Percentiles rank a stretch among this genome's conserved stretches.
Conservation (phyloP, 2,329 filamentous ascomycete genomes). For the Stagonosporopsis cucurbitacearum region DNA sequence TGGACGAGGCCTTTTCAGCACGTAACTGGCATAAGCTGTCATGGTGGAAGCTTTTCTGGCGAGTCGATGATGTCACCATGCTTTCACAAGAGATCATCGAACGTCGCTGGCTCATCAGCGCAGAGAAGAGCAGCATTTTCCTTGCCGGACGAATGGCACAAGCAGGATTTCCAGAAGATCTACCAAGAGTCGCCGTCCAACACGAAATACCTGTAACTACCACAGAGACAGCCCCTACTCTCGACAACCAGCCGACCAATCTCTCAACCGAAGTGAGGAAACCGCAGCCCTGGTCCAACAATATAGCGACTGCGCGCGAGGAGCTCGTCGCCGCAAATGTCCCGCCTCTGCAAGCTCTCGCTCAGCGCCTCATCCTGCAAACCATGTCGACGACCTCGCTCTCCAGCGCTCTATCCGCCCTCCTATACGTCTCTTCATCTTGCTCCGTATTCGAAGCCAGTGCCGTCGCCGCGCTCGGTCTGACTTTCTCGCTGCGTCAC, state of each 20-base stretch:
- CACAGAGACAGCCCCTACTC: conserved; percentile 26
- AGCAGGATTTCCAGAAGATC: conserved; percentile 58
- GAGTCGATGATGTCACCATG: conserved; percentile 88
- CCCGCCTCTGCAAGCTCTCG: conserved; percentile 54
- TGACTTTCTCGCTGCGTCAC: conserved; percentile 63
- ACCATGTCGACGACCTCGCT: conserved; percentile 73
- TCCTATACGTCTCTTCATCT: conserved; percentile 62
- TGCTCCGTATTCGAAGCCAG: conserved; percentile 63
- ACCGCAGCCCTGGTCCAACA: conserved; percentile 69
- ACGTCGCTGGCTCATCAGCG: conserved; percentile 75
- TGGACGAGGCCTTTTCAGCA: conserved; percentile 79
- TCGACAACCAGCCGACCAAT: conserved; percentile 25
- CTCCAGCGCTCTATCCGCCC: conserved; percentile 59
- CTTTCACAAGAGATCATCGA: conserved; percentile 80
- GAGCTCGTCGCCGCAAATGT: conserved; percentile 51
- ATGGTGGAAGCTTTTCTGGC: conserved; percentile 97
- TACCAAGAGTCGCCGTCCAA: conserved; percentile 10
- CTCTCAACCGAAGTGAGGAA: conserved; percentile 36
- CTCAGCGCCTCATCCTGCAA: conserved; percentile 67
- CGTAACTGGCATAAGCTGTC: conserved; percentile 77
- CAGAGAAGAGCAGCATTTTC: conserved; percentile 83
- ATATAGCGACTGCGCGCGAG: conserved; percentile 74
- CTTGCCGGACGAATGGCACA: conserved; percentile 78
- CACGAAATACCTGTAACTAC: conserved; percentile 23
- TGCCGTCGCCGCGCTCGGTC: conserved; percentile 64